Conservation (phyloP, 306 rosid genomes). For the Castanea sativa region DNA sequence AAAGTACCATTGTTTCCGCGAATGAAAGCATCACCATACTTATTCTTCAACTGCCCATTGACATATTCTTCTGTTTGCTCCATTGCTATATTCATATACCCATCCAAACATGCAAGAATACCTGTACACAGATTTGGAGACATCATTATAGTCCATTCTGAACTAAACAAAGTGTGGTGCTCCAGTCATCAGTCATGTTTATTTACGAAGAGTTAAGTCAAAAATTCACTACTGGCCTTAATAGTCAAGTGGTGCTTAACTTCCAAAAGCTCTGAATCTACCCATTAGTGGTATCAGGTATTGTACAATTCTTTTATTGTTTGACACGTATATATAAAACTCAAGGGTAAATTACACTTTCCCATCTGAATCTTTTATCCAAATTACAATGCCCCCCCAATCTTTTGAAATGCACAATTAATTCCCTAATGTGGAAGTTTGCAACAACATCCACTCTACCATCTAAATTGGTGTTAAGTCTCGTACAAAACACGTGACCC, state of each 20-base stretch:
- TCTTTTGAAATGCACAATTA: too few relatives aligned
- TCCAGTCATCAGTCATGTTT: neutral
- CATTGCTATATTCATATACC: constrained; percentile 99
- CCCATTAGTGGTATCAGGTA: neutral
- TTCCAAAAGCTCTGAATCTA: neutral
- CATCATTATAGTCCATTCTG: neutral
- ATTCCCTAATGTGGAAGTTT: too few relatives aligned
- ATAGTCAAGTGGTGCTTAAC: neutral
- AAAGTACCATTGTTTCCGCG: constrained; percentile 83
- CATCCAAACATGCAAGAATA: constrained; percentile 86
- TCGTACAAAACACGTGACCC: too few relatives aligned
- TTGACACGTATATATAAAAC: neutral
- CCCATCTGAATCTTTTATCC: neutral
- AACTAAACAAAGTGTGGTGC: neutral
- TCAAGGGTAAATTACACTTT: neutral
- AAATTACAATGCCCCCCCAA: too few relatives aligned
- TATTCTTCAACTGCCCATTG: constrained; percentile 90
- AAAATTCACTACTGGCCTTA: neutral
- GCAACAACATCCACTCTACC: too few relatives aligned
- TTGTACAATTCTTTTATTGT: neutral
- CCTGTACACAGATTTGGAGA: constrained; percentile 46
- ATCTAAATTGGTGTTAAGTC: too few relatives aligned
- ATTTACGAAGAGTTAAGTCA: neutral
- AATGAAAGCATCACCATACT: constrained; percentile 94
- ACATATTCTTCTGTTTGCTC: constrained; percentile 98